These are phyloP conservation scores for Chlorella sp. DNA, from an alignment of 139 green algal genomes.

Conservation along the genomic window DNA sequence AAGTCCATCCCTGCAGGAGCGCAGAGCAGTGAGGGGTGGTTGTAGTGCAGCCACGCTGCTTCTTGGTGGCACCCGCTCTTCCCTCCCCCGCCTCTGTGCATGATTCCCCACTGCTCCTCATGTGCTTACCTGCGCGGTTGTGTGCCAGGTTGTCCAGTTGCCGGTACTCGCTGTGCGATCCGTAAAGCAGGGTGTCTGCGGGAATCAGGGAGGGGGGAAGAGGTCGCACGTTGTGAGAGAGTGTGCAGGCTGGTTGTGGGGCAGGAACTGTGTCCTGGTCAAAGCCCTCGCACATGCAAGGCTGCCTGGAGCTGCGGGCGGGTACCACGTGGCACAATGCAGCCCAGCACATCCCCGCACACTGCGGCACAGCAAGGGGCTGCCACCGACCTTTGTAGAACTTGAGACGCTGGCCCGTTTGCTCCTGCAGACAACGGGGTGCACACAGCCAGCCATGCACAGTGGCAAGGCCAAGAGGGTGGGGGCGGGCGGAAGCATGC, in stretches of 20 bases:
- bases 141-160: background rate
- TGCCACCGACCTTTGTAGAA: background rate
- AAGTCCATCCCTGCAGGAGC: background rate
- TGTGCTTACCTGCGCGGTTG: background rate
- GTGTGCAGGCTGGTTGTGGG: background rate
- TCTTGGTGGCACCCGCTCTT: background rate
- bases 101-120: background rate
- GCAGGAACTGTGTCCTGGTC: too few relatives aligned
- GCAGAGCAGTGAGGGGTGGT: background rate
- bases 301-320: too few relatives aligned
- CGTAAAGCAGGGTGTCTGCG: slow-evolving; percentile 5
- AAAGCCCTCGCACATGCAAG: background rate
- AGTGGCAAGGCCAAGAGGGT: too few relatives aligned
- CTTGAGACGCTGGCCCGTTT: background rate
- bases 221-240: too few relatives aligned
- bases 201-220: too few relatives aligned
- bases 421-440: background rate
- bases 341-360: background rate
- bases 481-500: too few relatives aligned
- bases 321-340: background rate
- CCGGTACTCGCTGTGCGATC: background rate
- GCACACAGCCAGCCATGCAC: too few relatives aligned
- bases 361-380: background rate
- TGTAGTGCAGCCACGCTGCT: background rate
- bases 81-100: background rate